These are phyloP conservation scores for Inga leiocalycina DNA, from an alignment of 306 rosid genomes.

Conservation along the genomic window DNA sequence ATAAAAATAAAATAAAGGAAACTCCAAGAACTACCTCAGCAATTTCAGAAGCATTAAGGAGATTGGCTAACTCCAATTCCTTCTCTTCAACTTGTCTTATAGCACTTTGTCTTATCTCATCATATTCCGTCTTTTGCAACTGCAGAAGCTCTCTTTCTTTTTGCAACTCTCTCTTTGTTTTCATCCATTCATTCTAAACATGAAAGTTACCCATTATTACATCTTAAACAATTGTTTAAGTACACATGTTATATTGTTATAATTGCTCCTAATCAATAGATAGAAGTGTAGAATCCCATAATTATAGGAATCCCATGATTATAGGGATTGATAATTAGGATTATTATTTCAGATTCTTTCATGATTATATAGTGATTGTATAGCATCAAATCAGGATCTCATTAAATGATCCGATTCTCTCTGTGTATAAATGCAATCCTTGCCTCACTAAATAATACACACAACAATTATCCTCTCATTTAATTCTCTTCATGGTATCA, in stretches of 20 bases:
- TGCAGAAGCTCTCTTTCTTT: not conserved
- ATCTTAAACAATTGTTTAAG: not conserved
- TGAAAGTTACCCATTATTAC: not conserved
- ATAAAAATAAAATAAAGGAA: not conserved
- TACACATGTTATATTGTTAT: not conserved
- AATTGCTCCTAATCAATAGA: not conserved
- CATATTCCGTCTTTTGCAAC: not conserved
- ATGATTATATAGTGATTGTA: no score
- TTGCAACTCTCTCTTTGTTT: not conserved
- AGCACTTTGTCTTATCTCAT: not conserved
- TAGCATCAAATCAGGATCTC: no score
- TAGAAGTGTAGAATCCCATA: not conserved
- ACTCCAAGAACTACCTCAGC: slow-evolving; percentile 2
- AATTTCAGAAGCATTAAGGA: not conserved
- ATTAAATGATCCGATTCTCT: no score
- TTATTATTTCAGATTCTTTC: no score
- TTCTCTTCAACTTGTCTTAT: not conserved
- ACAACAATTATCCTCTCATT: no score
- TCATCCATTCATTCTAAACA: not conserved
- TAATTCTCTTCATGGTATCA: no score
- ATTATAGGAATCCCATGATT: no score
- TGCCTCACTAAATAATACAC: no score
- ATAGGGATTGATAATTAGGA: no score
- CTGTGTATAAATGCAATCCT: no score
- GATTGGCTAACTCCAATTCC: not conserved